These are phyloP conservation scores for Flagelloscypha sp. DNA, from an alignment of 768 basidiomycete genomes.

Conservation along the genomic window DNA sequence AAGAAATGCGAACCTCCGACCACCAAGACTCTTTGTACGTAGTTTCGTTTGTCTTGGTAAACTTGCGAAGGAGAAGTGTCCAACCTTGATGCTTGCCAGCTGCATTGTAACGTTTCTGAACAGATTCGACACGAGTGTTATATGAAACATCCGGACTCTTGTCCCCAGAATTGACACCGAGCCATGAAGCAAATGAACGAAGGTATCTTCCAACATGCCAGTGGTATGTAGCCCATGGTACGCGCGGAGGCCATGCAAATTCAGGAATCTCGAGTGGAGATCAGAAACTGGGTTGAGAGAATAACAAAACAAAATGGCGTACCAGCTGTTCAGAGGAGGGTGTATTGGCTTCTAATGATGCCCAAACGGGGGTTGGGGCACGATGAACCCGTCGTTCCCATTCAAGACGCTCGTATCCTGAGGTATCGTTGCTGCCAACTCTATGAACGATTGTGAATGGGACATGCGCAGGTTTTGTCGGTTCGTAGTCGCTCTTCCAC, in stretches of 20 bases:
- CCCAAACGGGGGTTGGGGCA: slow-evolving; percentile 30
- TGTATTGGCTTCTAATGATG: slow-evolving; percentile 24
- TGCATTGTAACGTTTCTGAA: slow-evolving; percentile 17
- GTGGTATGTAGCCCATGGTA: slow-evolving; percentile 24
- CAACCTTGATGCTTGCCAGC: slow-evolving; percentile 11
- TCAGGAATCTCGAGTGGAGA: slow-evolving; percentile 28
- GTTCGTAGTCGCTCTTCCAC: slow-evolving; percentile 27
- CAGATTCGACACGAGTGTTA: slow-evolving; percentile 27
- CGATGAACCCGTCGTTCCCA: slow-evolving; percentile 21
- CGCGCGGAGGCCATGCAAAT: slow-evolving; percentile 23
- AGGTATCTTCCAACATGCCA: slow-evolving; percentile 17
- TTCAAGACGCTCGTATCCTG: slow-evolving; percentile 17
- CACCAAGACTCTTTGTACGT: slow-evolving; percentile 26
- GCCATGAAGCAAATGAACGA: slow-evolving; percentile 17
- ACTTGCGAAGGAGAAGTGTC: slow-evolving; percentile 10
- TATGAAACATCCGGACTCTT: slow-evolving; percentile 14
- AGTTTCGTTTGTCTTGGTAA: slow-evolving; percentile 8
- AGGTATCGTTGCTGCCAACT: not conserved
- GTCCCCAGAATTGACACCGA: slow-evolving; percentile 8
- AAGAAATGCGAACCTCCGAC: slow-evolving; percentile 22
- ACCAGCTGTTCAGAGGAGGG: no score
- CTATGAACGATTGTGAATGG: slow-evolving; percentile 10
- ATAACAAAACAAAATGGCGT: no score
- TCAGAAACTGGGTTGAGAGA: no score
- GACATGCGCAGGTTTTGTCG: slow-evolving; percentile 23